Base-by-base conservation (phyloP, 331 rosid genomes). In the Malus hybrid region DNA sequence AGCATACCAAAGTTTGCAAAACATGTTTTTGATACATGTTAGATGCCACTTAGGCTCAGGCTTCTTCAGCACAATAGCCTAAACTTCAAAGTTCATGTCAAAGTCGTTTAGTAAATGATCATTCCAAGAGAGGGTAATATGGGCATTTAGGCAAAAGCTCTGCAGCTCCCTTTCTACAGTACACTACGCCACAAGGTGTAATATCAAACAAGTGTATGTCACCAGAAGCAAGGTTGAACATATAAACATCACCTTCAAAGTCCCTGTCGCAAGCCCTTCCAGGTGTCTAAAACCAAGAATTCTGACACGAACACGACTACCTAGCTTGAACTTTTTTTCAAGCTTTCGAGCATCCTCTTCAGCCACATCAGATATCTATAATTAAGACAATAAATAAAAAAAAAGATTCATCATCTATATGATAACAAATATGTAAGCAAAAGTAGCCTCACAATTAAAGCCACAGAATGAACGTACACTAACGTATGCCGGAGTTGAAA, bases 191-290 rank as follows among this genome's bases (percentile, higher is more conserved):
- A 6, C 24, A 64, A 64, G 18, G 65, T 24, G 20, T 15, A 27
- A 27, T 5, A 48, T 18, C 28, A 36, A 31, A 57, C 1, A 50
- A 33, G 72, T 54, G 24, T 75, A 36, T 27, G 3, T 59, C 52
- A 31, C 54, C 13, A 5, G n/a, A 50, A 29, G 60, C 32, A 67
- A 67, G 39, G 71, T 62, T 52, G 44, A 76, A 6, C 9, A 56
- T 24, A 15, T 11, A 74, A 65, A 39, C 67, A 73, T 70, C 72
- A 94, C 99, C 97, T 95, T 95, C 87, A 90, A 85, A 76, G 78
- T 87, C 77, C 99, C 97, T 10, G 90, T 90, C 15, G 97, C 97
- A 82, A 95, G 87, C 57, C 99, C 99, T 83, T 95, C 99, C 86
- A 95, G 88, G 78, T 86, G 90, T 87, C 91, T 90, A 72, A 90